Percentiles rank a stretch among this genome's conserved stretches.
Conservation (phyloP, 495 filamentous ascomycete species). For the Tetracladium setigerum region DNA sequence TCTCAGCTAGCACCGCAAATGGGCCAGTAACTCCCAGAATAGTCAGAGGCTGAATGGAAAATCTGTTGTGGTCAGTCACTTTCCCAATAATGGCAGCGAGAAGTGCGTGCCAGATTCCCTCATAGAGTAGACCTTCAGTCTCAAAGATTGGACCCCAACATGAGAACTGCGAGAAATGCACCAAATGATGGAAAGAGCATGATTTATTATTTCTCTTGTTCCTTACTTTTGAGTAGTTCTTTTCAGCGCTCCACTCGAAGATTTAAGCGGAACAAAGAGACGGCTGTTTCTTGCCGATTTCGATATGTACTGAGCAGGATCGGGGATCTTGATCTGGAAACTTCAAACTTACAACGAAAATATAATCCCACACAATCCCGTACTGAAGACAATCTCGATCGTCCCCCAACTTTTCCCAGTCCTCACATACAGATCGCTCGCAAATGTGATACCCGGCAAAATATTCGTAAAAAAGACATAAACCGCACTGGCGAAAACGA, state of each 20-base stretch:
- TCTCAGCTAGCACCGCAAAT: constrained; percentile 67
- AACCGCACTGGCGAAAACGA: constrained; percentile 62
- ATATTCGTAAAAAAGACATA: constrained; percentile 74
- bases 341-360: constrained; percentile 49
- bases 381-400: constrained; percentile 66
- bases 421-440: constrained; percentile 58
- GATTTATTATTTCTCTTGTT: no score
- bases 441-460: constrained; percentile 66
- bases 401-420: constrained; percentile 63
- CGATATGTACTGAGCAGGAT: no score
- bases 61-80: constrained; percentile 25
- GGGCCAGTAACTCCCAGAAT: constrained; percentile 67
- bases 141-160: no score
- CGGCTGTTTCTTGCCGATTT: no score
- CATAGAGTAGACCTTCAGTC: not conserved
- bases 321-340: not conserved
- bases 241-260: not conserved
- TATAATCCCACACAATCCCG: constrained; percentile 58
- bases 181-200: no score
- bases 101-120: not conserved
- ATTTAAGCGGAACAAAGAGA: not conserved
- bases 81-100: not conserved
- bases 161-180: no score
- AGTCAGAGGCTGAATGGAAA: constrained; percentile 63
- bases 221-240: no score